Evolutionary conservation across 768 basidiomycete species (phyloP).

Genomic region (Suillus paluster): DNA sequence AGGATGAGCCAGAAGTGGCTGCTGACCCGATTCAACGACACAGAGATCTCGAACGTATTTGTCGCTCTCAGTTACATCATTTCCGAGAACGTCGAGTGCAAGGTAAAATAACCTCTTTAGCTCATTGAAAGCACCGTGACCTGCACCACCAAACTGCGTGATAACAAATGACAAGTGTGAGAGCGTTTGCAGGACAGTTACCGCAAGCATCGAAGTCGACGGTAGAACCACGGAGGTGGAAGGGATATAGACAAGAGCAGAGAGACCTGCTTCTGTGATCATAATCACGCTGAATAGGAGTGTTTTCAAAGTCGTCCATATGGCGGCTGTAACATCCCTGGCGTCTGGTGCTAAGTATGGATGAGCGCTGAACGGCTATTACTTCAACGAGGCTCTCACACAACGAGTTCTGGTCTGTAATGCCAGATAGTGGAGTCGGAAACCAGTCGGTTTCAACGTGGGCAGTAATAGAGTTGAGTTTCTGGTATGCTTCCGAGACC

Average conservation of each 20-base stretch:
- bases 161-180: constrained; percentile 77
- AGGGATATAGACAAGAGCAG: constrained; percentile 55
- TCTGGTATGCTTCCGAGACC: constrained; percentile 32
- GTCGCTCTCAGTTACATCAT: constrained; percentile 39
- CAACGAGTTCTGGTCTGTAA: constrained; percentile 16
- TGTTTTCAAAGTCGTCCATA: constrained; percentile 76
- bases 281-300: constrained; percentile 75
- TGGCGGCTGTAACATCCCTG: constrained; percentile 47
- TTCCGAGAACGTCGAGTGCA: constrained; percentile 72
- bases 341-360: constrained; percentile 45
- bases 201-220: constrained; percentile 54
- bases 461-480: constrained; percentile 40
- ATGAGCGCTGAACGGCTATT: constrained; percentile 9
- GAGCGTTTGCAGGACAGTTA: constrained; percentile 58
- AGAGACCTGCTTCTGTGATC: constrained; percentile 66
- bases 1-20: constrained; percentile 27
- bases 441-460: constrained; percentile 55
- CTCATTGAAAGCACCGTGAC: constrained; percentile 64
- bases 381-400: constrained; percentile 6
- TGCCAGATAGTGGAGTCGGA: constrained; percentile 37
- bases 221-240: constrained; percentile 34
- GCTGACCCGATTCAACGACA: constrained; percentile 30
- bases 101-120: constrained; percentile 78
- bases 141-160: constrained; percentile 74
- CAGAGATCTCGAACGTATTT: constrained; percentile 44